phyloP scores from a whole-genome alignment of 2,329 filamentous ascomycete genomes.

The Ceratocystis colombiana region DNA sequence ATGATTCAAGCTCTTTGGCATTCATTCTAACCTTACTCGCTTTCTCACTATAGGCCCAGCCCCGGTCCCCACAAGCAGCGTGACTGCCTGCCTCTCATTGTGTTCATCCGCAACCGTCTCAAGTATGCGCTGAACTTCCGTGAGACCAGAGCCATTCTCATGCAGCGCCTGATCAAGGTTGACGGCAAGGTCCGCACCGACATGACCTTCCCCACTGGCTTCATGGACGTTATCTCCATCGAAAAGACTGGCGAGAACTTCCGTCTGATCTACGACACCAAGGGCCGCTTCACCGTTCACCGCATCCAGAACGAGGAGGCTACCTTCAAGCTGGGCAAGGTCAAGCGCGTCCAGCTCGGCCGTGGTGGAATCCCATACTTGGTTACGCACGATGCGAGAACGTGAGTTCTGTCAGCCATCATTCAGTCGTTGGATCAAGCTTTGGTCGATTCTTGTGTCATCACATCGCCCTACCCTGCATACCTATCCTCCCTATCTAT shows the following conservation, averaged over 20 bases:
- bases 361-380: conserved; percentile 99
- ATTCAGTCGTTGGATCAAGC: conserved; percentile 99
- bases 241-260: conserved; percentile 99
- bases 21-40: conserved; percentile 10
- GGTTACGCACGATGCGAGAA: conserved; percentile 99
- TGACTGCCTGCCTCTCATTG: conserved; percentile 96
- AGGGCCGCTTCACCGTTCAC: conserved; percentile 99
- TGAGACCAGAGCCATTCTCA: conserved; percentile 94
- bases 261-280: conserved; percentile 99
- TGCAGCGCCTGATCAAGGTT: conserved; percentile 99
- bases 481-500: background rate
- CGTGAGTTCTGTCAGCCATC: conserved; percentile 97
- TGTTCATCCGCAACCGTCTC: conserved; percentile 93
- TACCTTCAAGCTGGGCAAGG: conserved; percentile 99
- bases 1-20: no score
- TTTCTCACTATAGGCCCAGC: conserved; percentile 41
- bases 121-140: conserved; percentile 99
- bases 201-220: conserved; percentile 90
- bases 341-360: conserved; percentile 98
- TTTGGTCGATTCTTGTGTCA: conserved; percentile 60
- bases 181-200: conserved; percentile 99
- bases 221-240: conserved; percentile 99
- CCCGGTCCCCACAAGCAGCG: conserved; percentile 97
- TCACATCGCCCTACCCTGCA: conserved; percentile 20
- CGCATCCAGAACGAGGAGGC: conserved; percentile 98